Percentiles rank a stretch among this genome's conserved stretches.
phyloP scores from a whole-genome alignment of 192 early-diverging fungal species.

The Spinellus fusiger region DNA sequence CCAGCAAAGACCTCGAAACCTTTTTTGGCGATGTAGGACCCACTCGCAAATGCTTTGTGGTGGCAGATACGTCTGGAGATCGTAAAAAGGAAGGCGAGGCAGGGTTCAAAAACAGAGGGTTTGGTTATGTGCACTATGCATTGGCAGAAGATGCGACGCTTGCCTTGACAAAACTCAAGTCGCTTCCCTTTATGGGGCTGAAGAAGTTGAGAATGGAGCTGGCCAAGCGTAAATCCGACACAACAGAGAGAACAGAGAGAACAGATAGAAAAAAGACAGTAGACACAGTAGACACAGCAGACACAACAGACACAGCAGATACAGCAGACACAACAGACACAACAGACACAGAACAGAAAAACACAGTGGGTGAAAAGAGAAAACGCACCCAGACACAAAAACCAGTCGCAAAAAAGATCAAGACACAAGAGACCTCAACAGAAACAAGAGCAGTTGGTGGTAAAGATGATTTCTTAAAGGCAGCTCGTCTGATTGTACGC shows the following conservation, averaged over 20 bases:
- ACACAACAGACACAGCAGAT: background rate
- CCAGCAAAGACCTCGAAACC: slow-evolving; percentile 72
- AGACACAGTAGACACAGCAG: too few species aligned
- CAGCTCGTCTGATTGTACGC: slow-evolving; percentile 78
- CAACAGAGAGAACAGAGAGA: background rate
- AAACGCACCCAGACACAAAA: background rate
- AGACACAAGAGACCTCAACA: background rate
- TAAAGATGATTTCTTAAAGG: slow-evolving; percentile 41
- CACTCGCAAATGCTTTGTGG: slow-evolving; percentile 84
- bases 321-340: slow-evolving; percentile 26
- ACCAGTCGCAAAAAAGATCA: background rate
- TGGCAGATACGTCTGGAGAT: slow-evolving; percentile 47
- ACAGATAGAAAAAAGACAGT: background rate
- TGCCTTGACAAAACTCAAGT: slow-evolving; percentile 72
- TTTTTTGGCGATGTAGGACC: slow-evolving; percentile 91
- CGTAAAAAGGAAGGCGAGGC: slow-evolving; percentile 33
- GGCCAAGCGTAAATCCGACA: slow-evolving; percentile 54
- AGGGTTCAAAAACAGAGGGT: slow-evolving; percentile 65
- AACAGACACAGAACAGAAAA: background rate
- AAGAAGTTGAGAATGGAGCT: slow-evolving; percentile 71
- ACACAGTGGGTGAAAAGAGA: background rate
- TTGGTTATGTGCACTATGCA: slow-evolving; percentile 89
- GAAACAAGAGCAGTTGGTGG: background rate
- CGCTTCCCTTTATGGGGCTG: slow-evolving; percentile 65
- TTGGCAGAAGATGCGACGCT: slow-evolving; percentile 70